phyloP scores from a whole-genome alignment of 352 stramenopile genomes.

The Paralagenidium karlingii region DNA sequence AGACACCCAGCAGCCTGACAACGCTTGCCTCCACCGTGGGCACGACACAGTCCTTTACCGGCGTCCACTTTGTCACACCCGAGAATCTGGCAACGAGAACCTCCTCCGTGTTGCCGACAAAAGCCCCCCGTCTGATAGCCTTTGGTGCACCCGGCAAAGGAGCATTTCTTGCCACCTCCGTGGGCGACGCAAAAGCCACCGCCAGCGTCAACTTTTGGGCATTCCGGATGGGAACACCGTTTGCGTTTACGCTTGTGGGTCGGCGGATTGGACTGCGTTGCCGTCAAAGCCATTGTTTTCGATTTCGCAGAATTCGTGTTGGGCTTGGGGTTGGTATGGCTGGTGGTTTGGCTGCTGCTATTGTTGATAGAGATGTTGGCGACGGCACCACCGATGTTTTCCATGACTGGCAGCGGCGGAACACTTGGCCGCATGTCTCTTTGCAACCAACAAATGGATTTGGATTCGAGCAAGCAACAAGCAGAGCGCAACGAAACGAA shows the following conservation, averaged over 20 bases:
- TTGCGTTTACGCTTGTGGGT: constrained; percentile 35
- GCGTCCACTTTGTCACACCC: constrained; percentile 73
- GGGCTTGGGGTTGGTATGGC: no score
- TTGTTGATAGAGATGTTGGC: no score
- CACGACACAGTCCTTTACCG: constrained; percentile 53
- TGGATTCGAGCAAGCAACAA: no score
- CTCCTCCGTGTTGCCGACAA: constrained; percentile 57
- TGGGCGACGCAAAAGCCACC: constrained; percentile 76
- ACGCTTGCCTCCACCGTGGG: constrained; percentile 58
- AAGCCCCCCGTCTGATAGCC: constrained; percentile 72
- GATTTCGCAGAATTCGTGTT: no score
- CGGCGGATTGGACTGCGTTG: no score
- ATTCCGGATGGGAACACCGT: constrained; percentile 33
- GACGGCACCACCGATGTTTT: no score
- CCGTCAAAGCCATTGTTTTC: no score
- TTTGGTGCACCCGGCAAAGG: constrained; percentile 51
- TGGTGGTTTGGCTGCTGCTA: no score
- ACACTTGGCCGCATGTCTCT: no score
- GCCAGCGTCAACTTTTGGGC: constrained; percentile 61
- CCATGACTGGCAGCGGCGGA: no score
- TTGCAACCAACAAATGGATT: no score
- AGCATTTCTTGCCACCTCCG: constrained; percentile 73
- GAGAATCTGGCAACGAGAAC: constrained; percentile 54
- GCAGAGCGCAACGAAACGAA: no score
- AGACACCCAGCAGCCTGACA: constrained; percentile 36